phyloP scores from a whole-genome alignment of 108 stramenopile species.

The Nitzschia sp. region DNA sequence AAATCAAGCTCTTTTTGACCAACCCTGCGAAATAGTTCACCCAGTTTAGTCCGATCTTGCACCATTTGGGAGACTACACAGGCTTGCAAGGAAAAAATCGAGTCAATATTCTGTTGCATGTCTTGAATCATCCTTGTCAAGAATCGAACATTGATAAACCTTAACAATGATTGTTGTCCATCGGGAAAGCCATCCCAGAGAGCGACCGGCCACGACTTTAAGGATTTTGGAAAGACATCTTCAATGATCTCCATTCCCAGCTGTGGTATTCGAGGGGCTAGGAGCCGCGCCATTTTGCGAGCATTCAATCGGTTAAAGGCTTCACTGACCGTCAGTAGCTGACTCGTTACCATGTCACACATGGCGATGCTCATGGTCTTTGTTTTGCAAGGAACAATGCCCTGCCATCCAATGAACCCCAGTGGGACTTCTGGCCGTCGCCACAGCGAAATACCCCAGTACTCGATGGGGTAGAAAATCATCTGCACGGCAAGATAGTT shows the following conservation, averaged over 20 bases:
- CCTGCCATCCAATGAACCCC: constrained; percentile 87
- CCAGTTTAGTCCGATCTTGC: constrained; percentile 72
- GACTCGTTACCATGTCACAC: constrained; percentile 86
- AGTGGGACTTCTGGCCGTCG: constrained; percentile 65
- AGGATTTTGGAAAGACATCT: constrained; percentile 45
- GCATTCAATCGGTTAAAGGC: constrained; percentile 82
- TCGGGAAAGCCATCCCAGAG: constrained; percentile 4
- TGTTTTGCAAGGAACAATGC: constrained; percentile 89
- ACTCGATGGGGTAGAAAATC: constrained; percentile 89
- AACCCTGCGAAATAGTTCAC: constrained; percentile 76
- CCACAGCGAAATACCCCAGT: constrained; percentile 73
- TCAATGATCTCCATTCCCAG: constrained; percentile 56
- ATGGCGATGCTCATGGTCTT: constrained; percentile 78
- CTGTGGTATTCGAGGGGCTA: constrained; percentile 74
- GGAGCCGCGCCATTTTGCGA: constrained; percentile 47
- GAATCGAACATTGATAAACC: constrained; percentile 20
- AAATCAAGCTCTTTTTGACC: constrained; percentile 85
- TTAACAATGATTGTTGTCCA: constrained; percentile 9
- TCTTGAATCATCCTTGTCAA: constrained; percentile 58
- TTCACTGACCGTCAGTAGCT: constrained; percentile 76
- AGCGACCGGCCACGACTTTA: constrained; percentile 18
- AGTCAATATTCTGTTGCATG: constrained; percentile 77
- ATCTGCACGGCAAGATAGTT: constrained; percentile 91
- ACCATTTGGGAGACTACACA: constrained; percentile 91
- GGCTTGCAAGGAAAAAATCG: constrained; percentile 69